Evolutionary conservation across 805 yeast genomes (phyloP), one percentile per base, ranked within the genome.

Genomic region (Candida piceae): DNA sequence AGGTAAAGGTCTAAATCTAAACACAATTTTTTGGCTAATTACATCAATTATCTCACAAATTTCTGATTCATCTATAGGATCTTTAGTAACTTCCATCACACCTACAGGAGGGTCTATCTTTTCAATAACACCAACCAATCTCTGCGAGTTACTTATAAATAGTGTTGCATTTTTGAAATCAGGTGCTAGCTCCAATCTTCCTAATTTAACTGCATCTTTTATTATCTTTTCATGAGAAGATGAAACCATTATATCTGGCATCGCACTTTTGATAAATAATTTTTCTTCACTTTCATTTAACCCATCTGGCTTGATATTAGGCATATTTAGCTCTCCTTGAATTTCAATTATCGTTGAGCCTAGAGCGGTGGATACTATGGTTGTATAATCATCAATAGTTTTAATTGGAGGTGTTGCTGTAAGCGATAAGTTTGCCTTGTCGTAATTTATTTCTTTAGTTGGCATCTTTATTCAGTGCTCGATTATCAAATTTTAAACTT

Each of bases 1-100:
- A 4, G 94, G 94, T 34, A 84, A 62, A 0, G 94, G 93, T 44
- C 94, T 66, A 27, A 74, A 73, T 33, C 67, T 73, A 52, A 84
- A 84, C 7, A 80, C 66, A 15, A 83, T 57, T 50, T 80, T 81
- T 42, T 72, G 68, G 22, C 60, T 60, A 4, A 84, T 67, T 1
- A 84, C 60, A 52, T 83, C 90, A 8, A 78, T 58, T 46, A 83
- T 58, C 42, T 74, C 63, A 4, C 81, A 35, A 16, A 8, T 19
- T 24, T 34, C 21, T 11, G 5, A 70, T 3, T 55, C 46, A 3
- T 59, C 56, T 8, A 55, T 55, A 12, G 20, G 29, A 4, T 25
- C 32, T 8, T 37, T 35, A 8, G 7, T 15, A 10, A 81, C 65
- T 46, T 69, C 67, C 46, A 84, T 46, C 8, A 84, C 62, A 0